These are phyloP conservation scores for Thelephora terrestris DNA, from an alignment of 1,284 basidiomycete species.

Conservation along the genomic window DNA sequence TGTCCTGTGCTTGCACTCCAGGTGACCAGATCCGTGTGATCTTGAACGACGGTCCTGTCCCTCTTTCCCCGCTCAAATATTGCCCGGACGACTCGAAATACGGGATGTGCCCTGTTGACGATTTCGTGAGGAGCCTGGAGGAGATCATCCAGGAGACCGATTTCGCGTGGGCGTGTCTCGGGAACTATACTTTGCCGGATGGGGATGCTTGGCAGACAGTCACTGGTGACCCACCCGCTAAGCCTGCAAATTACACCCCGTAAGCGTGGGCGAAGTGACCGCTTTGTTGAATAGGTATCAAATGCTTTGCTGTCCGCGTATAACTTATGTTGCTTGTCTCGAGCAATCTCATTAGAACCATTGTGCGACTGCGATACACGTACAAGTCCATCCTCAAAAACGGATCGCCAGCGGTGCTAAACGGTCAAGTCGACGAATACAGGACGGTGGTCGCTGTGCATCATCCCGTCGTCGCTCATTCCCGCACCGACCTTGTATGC, in stretches of 20 bases:
- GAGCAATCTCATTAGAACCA: no score
- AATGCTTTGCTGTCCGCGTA: no score
- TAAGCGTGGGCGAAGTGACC: no score
- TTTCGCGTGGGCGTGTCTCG: conserved; percentile 69
- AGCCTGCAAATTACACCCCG: no score
- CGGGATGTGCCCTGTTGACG: conserved; percentile 72
- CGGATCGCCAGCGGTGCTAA: no score
- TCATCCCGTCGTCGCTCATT: conserved; percentile 41
- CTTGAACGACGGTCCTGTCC: conserved; percentile 83
- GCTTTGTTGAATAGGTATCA: no score
- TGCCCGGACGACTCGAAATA: conserved; percentile 57
- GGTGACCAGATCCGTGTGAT: conserved; percentile 65
- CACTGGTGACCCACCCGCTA: conserved; percentile 17
- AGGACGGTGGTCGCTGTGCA: conserved; percentile 47
- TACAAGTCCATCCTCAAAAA: no score
- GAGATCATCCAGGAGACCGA: conserved; percentile 60
- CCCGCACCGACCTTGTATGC: conserved; percentile 33
- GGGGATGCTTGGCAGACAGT: conserved; percentile 32
- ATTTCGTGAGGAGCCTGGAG: conserved; percentile 65
- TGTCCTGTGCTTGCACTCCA: conserved; percentile 42
- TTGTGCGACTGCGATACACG: no score
- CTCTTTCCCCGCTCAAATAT: conserved; percentile 65
- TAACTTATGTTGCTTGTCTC: no score
- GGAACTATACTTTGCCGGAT: conserved; percentile 48
- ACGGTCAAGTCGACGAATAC: conserved; percentile 33